phyloP scores from a whole-genome alignment of 2,329 filamentous ascomycete genomes.

The Fusarium falciforme region DNA sequence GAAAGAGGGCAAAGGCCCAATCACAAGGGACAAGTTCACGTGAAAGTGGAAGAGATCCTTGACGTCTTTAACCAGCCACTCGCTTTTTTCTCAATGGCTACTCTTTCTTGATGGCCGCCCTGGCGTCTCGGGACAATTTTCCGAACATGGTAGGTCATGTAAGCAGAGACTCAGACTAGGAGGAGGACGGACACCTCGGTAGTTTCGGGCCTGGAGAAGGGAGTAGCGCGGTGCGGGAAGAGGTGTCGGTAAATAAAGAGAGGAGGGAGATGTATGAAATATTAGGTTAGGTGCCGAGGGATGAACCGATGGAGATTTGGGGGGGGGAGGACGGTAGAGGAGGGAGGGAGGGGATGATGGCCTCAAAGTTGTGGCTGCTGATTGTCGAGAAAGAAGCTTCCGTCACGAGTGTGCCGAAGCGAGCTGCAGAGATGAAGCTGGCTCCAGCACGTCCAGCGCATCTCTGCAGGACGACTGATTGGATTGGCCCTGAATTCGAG shows the following conservation, averaged over 20 bases:
- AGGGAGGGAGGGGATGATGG: not conserved
- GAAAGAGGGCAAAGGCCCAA: not conserved
- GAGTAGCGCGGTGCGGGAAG: constrained; percentile 22
- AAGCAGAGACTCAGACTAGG: not conserved
- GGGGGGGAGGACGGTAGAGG: not conserved
- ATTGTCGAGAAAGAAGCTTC: not conserved
- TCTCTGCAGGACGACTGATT: constrained; percentile 21
- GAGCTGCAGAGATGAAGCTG: constrained; percentile 28
- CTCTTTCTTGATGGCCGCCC: not conserved
- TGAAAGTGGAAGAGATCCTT: constrained; percentile 27
- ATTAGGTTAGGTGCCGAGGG: not conserved
- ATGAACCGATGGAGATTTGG: not conserved
- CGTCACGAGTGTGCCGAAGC: not conserved
- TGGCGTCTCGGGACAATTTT: constrained; percentile 26
- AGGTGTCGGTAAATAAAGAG: not conserved
- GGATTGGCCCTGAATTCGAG: not conserved
- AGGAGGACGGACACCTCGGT: constrained; percentile 20
- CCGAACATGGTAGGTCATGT: constrained; percentile 29
- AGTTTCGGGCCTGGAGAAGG: constrained; percentile 16
- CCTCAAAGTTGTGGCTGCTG: not conserved
- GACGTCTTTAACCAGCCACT: constrained; percentile 31
- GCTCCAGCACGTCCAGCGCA: constrained; percentile 2
- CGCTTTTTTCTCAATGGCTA: constrained; percentile 25
- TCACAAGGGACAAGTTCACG: constrained; percentile 27
- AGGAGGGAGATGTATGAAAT: not conserved